Base-by-base conservation (phyloP, 1,284 basidiomycete species). In the Malassezia furfur region DNA sequence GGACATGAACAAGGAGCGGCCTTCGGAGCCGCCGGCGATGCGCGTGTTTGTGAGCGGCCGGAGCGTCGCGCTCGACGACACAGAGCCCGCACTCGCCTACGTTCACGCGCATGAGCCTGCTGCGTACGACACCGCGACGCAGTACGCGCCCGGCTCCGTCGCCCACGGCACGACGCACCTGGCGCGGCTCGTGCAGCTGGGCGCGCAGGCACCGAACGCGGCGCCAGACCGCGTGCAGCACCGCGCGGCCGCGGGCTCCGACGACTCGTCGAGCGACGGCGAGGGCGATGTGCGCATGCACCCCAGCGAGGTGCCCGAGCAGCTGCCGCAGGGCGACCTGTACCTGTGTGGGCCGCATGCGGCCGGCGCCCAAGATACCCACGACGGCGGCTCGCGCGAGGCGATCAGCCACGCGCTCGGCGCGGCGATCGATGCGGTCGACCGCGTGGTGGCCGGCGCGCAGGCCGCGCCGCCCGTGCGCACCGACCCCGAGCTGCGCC, bases 401-500 rank as follows among this genome's bases (percentile, higher is more conserved):
- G 70, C 70, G 12, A 70, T 72, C 11, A 56, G 64, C 15, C 66
- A 70, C 35, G 66, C 70, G 4, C 59, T 72, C 47, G 70, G 68
- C 19, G 66, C 68, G 4, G 64, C 65, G 38, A 62, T 63, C 22
- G 67, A 70, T 46, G 70, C 66, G 5, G 70, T 72, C 21, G 70
- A 72, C 47, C 65, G 70, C 1, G 67, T 72, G 5, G 64, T 67
- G 12, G 37, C 52, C 2, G 61, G 53, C 1, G 57, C 53, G 5
- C 19, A 35, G 31, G 38, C 31, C 7, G 15, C 30, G 10, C 32
- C 35, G 34, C 40, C 52, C 4, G 17, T 22, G n/a, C 52, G 28
- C 21, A 19, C 19, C 9, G 28, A 35, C 5, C 36, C 32, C n/a
- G 48, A 51, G 32, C n/a, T 48, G 12, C 28, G 21, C 5, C 28